These are phyloP conservation scores for Beauveria scarabaeidicola DNA, from an alignment of 2,329 filamentous ascomycete species.

Conservation along the genomic window DNA sequence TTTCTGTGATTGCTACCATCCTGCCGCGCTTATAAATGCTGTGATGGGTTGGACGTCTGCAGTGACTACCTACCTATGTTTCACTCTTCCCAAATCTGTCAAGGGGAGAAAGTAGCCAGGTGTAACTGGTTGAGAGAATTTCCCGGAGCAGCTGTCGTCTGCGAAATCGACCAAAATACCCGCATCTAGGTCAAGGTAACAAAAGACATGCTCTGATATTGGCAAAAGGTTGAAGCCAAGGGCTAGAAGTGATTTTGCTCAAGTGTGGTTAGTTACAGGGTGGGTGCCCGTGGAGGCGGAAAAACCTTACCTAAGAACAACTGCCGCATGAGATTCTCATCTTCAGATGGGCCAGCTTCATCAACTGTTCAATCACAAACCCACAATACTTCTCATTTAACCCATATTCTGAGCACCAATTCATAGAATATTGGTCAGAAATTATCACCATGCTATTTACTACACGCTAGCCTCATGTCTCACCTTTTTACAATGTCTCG, in stretches of 20 bases:
- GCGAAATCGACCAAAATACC: neutral
- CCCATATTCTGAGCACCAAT: too few species aligned
- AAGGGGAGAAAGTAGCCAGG: neutral
- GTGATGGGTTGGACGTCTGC: neutral
- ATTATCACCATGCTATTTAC: neutral
- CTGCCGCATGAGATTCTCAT: neutral
- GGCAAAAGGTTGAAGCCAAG: neutral
- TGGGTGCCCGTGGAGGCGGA: neutral
- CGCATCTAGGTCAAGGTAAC: neutral
- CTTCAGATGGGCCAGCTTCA: neutral
- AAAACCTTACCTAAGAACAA: constrained; percentile 3
- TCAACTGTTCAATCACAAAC: neutral
- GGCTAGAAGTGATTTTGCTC: neutral
- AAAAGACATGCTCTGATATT: neutral
- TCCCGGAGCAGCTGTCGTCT: too few species aligned
- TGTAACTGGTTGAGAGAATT: neutral
- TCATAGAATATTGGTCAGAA: neutral
- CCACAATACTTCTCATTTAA: neutral
- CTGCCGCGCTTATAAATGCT: neutral
- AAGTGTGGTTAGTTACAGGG: neutral
- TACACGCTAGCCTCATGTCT: neutral
- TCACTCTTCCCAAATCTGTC: too few species aligned
- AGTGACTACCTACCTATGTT: too few species aligned
- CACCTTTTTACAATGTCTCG: neutral
- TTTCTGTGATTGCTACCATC: constrained; percentile 26